A percentile compares a stretch with the other conserved stretches of the same genome.
Conservation (phyloP, 306 rosid genomes). For the Prosopis cineraria region DNA sequence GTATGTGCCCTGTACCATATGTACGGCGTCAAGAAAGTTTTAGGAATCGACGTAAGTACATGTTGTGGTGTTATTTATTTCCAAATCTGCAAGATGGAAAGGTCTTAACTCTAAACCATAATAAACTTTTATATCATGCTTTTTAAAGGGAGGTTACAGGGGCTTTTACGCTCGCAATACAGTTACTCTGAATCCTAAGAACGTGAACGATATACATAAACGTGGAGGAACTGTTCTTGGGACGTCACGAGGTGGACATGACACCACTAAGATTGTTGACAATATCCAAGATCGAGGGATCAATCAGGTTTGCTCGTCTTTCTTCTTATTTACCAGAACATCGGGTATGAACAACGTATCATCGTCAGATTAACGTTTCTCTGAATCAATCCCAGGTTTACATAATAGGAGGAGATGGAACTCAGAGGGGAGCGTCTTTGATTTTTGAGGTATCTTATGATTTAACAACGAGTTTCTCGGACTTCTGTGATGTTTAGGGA, state of each 20-base stretch:
- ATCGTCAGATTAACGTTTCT: slow-evolving; percentile 18
- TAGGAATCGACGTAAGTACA: slow-evolving; percentile 71
- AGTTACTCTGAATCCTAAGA: slow-evolving; percentile 64
- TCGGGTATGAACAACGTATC: not conserved
- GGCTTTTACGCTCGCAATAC: slow-evolving; percentile 90
- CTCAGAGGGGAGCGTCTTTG: slow-evolving; percentile 89
- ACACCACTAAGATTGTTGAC: slow-evolving; percentile 84
- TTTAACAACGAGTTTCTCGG: not conserved
- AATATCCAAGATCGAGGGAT: slow-evolving; percentile 92
- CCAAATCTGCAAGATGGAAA: not conserved
- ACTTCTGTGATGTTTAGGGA: slow-evolving; percentile 6
- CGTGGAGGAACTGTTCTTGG: slow-evolving; percentile 94
- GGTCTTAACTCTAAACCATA: not conserved
- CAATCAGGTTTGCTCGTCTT: slow-evolving; percentile 65
- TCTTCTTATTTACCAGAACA: not conserved
- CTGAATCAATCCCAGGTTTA: slow-evolving; percentile 66
- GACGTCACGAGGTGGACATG: slow-evolving; percentile 94
- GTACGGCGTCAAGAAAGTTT: slow-evolving; percentile 86
- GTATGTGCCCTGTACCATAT: slow-evolving; percentile 86
- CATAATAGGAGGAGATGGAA: slow-evolving; percentile 99
- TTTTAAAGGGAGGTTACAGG: slow-evolving; percentile 88
- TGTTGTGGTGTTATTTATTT: not conserved
- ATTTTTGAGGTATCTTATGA: slow-evolving; percentile 77
- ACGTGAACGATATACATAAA: slow-evolving; percentile 88
- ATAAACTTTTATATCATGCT: not conserved